Evolutionary conservation across 2,329 filamentous ascomycete genomes (phyloP).

Genomic region (Cladobotryum protrusum): DNA sequence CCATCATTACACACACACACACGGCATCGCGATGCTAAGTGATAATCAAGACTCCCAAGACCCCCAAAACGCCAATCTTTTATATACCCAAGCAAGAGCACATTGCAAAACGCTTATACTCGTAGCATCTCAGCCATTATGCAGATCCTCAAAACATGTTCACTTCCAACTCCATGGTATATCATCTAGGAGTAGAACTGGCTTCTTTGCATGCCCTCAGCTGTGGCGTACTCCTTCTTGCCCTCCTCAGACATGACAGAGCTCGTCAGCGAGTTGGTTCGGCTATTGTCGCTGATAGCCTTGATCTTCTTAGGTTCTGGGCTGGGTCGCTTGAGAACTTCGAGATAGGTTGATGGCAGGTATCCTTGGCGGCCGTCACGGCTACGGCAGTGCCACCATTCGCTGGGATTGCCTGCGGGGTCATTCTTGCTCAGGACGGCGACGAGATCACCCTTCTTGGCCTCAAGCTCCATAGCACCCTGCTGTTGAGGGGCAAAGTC

Average conservation of each 20-base stretch:
- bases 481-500: conserved; percentile 77
- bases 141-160: neutral
- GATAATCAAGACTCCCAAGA: neutral
- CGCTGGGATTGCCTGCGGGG: conserved; percentile 81
- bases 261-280: conserved; percentile 47
- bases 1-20: neutral
- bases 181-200: conserved; percentile 48
- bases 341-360: conserved; percentile 83
- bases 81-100: conserved; percentile 1
- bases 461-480: conserved; percentile 72
- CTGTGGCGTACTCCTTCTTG: conserved; percentile 47
- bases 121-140: too few relatives aligned
- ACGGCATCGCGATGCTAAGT: neutral
- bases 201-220: conserved; percentile 52
- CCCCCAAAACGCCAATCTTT: conserved; percentile 4
- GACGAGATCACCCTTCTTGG: conserved; percentile 92
- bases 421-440: conserved; percentile 90
- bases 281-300: conserved; percentile 40
- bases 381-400: conserved; percentile 96
- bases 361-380: conserved; percentile 89
- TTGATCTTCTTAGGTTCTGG: conserved; percentile 48
- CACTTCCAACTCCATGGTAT: neutral
- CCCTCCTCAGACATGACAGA: conserved; percentile 32
- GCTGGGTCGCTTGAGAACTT: conserved; percentile 57
- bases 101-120: conserved; percentile 1